Conservation (phyloP, 805 yeast species). For the Yamadazyma paraphyllophila region DNA sequence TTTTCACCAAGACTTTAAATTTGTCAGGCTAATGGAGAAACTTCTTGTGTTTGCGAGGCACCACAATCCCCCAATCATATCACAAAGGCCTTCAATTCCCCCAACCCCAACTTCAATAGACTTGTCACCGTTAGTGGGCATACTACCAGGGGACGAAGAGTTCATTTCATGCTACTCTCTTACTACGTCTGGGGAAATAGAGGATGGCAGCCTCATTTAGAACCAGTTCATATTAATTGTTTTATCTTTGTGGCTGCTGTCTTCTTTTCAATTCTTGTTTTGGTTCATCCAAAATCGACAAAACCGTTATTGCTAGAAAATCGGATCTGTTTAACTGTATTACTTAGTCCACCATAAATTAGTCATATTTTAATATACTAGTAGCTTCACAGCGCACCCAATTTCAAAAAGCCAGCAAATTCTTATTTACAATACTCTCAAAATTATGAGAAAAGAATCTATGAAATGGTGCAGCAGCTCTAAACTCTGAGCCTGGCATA, state of each 20-base stretch:
- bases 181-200: not conserved
- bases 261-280: not conserved
- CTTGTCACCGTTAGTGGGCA: not conserved
- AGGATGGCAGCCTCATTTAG: not conserved
- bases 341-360: too few species aligned
- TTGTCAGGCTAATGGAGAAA: constrained; percentile 33
- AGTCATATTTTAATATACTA: too few species aligned
- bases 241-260: not conserved
- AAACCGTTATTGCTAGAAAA: too few species aligned
- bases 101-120: not conserved
- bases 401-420: too few species aligned
- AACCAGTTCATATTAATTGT: not conserved
- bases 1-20: constrained; percentile 34
- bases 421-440: too few species aligned
- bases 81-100: not conserved
- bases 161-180: not conserved
- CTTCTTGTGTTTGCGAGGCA: constrained; percentile 12
- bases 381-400: too few species aligned
- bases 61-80: not conserved
- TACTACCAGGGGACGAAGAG: not conserved
- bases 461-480: too few species aligned
- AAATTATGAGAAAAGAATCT: too few species aligned
- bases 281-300: too few species aligned
- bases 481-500: too few species aligned
- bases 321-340: too few species aligned